phyloP scores from a whole-genome alignment of 306 rosid species.

The Rosa lucieae region DNA sequence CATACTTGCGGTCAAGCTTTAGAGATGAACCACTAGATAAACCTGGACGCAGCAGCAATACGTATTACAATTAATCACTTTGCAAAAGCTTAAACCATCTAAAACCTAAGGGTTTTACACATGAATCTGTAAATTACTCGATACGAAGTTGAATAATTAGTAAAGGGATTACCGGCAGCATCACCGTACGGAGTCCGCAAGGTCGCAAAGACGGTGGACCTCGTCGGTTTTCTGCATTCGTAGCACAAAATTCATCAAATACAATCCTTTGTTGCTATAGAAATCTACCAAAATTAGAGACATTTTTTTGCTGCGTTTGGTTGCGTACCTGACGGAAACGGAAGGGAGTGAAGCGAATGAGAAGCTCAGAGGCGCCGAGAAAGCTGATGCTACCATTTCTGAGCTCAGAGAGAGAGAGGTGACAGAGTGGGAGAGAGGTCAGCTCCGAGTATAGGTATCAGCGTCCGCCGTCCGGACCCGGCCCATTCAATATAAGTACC shows the following conservation, averaged over 20 bases:
- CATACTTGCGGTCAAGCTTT: constrained; percentile 49
- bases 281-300: background rate
- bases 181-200: constrained; percentile 50
- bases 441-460: background rate
- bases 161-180: constrained; percentile 51
- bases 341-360: constrained; percentile 48
- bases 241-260: background rate
- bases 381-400: constrained; percentile 58
- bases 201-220: constrained; percentile 45
- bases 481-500: background rate
- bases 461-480: background rate
- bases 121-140: background rate
- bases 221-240: constrained; percentile 42
- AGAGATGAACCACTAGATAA: constrained; percentile 58
- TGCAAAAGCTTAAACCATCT: background rate
- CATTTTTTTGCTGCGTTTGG: background rate
- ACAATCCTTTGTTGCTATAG: constrained; percentile 6
- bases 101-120: background rate
- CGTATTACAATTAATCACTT: background rate
- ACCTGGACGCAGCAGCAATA: constrained; percentile 49
- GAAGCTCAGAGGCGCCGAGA: constrained; percentile 59
- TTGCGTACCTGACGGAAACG: constrained; percentile 43
- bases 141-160: background rate
- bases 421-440: background rate
- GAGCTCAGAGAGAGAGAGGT: background rate